Evolutionary conservation across 1,284 basidiomycete species (phyloP).

Genomic region (Leccinum fuscescens): DNA sequence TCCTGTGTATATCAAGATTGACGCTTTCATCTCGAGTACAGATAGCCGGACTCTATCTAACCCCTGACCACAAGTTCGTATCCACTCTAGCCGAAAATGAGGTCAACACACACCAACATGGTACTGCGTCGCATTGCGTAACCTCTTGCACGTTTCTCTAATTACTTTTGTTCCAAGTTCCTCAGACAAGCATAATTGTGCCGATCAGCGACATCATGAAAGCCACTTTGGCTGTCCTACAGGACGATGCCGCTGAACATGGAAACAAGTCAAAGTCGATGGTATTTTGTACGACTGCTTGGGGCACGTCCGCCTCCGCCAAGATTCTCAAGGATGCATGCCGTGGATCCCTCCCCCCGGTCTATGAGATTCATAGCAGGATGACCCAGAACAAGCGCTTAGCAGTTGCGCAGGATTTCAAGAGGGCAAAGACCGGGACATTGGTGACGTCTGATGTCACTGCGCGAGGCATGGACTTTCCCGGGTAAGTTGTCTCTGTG

Average conservation of each 20-base stretch:
- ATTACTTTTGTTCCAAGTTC: slow-evolving; percentile 35
- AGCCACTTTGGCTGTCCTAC: slow-evolving; percentile 37
- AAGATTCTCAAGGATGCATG: slow-evolving; percentile 40
- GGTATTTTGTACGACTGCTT: slow-evolving; percentile 70
- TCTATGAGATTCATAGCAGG: slow-evolving; percentile 50
- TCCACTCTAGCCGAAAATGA: slow-evolving; percentile 63
- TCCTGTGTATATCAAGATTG: neutral
- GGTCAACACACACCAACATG: slow-evolving; percentile 65
- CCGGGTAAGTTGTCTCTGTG: slow-evolving; percentile 53
- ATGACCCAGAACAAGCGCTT: slow-evolving; percentile 45
- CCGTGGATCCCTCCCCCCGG: slow-evolving; percentile 35
- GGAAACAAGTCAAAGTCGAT: slow-evolving; percentile 42
- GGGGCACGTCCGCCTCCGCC: slow-evolving; percentile 56
- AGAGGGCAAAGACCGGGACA: slow-evolving; percentile 42
- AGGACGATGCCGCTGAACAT: slow-evolving; percentile 34
- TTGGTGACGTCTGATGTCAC: slow-evolving; percentile 91
- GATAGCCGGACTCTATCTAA: slow-evolving; percentile 47
- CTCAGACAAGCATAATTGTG: slow-evolving; percentile 49
- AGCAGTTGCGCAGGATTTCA: slow-evolving; percentile 53
- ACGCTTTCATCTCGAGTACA: slow-evolving; percentile 24
- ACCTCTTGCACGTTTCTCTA: neutral
- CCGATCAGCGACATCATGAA: slow-evolving; percentile 46
- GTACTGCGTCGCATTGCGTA: slow-evolving; percentile 22
- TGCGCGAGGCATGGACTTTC: slow-evolving; percentile 88
- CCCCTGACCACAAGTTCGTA: slow-evolving; percentile 55